phyloP scores from a whole-genome alignment of 768 basidiomycete species.

The Kwoniella sp. region DNA sequence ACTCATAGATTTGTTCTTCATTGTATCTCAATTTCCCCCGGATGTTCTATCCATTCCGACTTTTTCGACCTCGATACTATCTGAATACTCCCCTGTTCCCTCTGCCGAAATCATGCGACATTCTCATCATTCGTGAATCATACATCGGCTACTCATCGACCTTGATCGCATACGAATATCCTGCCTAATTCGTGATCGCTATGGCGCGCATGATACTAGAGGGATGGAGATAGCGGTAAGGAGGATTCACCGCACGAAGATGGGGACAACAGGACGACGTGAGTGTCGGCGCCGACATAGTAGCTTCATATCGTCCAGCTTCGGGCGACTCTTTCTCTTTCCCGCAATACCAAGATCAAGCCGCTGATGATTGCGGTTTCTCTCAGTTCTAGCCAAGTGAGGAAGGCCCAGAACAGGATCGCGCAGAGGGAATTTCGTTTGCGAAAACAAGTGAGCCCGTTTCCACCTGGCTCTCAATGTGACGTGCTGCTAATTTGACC shows the following conservation, averaged over 20 bases:
- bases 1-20: too few relatives aligned
- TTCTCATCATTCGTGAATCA: too few relatives aligned
- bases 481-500: background rate
- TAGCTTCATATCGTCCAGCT: too few relatives aligned
- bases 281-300: too few relatives aligned
- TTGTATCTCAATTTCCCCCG: too few relatives aligned
- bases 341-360: background rate
- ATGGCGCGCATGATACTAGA: background rate
- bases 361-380: background rate
- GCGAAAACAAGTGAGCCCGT: conserved; percentile 84
- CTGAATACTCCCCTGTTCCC: too few relatives aligned
- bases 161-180: too few relatives aligned
- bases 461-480: background rate
- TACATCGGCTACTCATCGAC: too few relatives aligned
- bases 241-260: conserved; percentile 4
- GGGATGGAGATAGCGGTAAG: conserved; percentile 1
- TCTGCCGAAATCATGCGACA: too few relatives aligned
- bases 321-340: background rate
- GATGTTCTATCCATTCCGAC: too few relatives aligned
- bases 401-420: conserved; percentile 59
- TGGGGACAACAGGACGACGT: conserved; percentile 17
- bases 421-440: conserved; percentile 91
- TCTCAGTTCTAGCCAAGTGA: conserved; percentile 31
- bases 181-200: background rate
- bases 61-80: too few relatives aligned